Evolutionary conservation across 441 rosid species (phyloP).

Genomic region (Brassica balearica): DNA sequence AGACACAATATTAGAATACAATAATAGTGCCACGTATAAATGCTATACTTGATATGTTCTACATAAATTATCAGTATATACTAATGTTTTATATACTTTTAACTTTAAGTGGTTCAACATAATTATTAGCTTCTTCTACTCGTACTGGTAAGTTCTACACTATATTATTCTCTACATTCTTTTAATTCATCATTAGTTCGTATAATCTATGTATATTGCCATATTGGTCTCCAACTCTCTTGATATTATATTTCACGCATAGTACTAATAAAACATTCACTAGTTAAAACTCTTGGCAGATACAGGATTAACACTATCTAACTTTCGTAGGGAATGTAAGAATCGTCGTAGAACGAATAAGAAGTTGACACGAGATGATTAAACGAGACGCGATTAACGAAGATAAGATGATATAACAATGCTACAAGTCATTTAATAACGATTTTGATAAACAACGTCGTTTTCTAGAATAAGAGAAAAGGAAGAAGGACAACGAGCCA

Average conservation of each 20-base stretch:
- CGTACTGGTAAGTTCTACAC: background rate
- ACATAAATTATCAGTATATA: background rate
- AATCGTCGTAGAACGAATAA: conserved; percentile 27
- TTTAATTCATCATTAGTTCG: background rate
- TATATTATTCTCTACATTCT: background rate
- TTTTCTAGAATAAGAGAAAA: conserved; percentile 22
- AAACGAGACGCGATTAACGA: conserved; percentile 28
- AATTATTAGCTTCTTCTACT: background rate
- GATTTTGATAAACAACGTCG: conserved; percentile 27
- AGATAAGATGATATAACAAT: conserved; percentile 14
- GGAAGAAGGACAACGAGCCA: conserved; percentile 36
- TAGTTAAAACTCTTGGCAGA: conserved; percentile 20
- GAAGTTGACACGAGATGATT: conserved; percentile 19
- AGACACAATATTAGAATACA: background rate
- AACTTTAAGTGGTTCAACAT: background rate
- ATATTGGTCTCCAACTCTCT: background rate
- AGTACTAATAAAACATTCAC: background rate
- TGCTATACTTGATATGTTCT: background rate
- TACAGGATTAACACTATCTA: conserved; percentile 2
- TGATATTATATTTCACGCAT: background rate
- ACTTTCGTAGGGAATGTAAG: conserved; percentile 28
- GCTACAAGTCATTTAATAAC: conserved; percentile 26
- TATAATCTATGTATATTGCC: background rate
- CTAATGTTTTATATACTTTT: background rate
- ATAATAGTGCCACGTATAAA: background rate